Base-by-base conservation (phyloP, 192 early-diverging fungal genomes). In the Gaertneriomyces semiglobifer region DNA sequence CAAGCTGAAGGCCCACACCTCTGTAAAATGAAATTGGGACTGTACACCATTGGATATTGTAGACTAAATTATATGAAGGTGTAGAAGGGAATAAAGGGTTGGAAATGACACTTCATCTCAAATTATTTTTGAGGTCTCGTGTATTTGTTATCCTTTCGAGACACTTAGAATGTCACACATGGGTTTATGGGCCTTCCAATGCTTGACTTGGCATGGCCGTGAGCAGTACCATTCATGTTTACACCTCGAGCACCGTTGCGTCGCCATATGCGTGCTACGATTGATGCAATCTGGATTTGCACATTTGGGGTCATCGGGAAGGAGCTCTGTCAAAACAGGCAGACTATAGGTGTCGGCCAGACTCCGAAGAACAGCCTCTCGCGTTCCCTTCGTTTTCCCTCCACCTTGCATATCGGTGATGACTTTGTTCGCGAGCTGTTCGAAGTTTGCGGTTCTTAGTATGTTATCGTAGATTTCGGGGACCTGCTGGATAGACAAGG, bases 171-270 rank as follows among this genome's bases (percentile, higher is more conserved):
- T 58, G 10, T 66, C 54, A 41, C 65, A 66, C 6, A 57, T 46
- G 14, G n/a, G n/a, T 20, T 66, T 66, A 47, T 66, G 65, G n/a
- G 12, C 43, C 53, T 58, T 58, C 65, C 65, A 66, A 20, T 57
- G 40, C 43, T 58, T 53, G 12, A 66, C 65, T 20, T 66, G 65
- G 16, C 65, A 66, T 14, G 65, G 54, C 7, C 68, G 58, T 66
- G 71, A 53, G 63, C 82, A 84, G 64, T 84, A 84, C 82, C 82
- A 84, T 41, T 84, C 82, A 33, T 18, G 66, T 51, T 78, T 77
- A 58, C 82, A 84, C 43, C 72, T 43, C 7, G 79, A 82, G 56
- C 82, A 84, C 33, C 79, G 39, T 33, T 84, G 72, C 39, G 65
- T 70, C 6, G 82, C 82, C 5, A 43, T 58, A 1, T 66, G 65